Conservation (phyloP, 2,329 filamentous ascomycete genomes). For the Trichocomaceae sp. region DNA sequence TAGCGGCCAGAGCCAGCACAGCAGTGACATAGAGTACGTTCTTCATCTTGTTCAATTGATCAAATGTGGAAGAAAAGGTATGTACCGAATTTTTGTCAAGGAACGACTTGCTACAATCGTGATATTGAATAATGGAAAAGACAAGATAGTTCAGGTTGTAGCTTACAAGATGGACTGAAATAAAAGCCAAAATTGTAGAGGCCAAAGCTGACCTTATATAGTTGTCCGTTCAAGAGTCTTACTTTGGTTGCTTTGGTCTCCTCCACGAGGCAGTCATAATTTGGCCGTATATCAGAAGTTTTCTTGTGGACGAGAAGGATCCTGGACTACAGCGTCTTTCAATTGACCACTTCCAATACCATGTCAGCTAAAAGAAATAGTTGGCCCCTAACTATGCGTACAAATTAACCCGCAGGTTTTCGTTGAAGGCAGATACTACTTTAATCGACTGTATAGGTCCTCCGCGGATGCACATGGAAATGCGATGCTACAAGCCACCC, state of each 20-base stretch:
- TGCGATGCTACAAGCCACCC: not conserved
- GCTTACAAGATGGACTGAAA: not conserved
- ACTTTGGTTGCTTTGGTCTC: not conserved
- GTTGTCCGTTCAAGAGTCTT: not conserved
- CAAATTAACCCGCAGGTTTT: not conserved
- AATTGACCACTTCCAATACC: not conserved
- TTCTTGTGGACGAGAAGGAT: not conserved
- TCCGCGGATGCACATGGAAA: not conserved
- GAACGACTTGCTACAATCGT: not conserved
- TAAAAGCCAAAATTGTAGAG: not conserved
- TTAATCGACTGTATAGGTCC: not conserved
- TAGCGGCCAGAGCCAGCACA: conserved; percentile 2
- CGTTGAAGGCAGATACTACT: not conserved
- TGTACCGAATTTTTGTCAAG: not conserved
- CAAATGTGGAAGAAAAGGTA: not conserved
- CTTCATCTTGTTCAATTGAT: conserved; percentile 1
- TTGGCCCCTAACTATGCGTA: not conserved
- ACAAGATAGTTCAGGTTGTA: not conserved
- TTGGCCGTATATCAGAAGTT: not conserved
- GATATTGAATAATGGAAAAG: not conserved
- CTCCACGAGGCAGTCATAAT: not conserved
- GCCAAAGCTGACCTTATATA: not conserved
- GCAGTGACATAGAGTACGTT: not conserved
- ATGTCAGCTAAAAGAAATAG: not conserved
- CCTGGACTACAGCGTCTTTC: not conserved